phyloP scores from a whole-genome alignment of 1,139 yeast species.

The Protomyces gravidus region DNA sequence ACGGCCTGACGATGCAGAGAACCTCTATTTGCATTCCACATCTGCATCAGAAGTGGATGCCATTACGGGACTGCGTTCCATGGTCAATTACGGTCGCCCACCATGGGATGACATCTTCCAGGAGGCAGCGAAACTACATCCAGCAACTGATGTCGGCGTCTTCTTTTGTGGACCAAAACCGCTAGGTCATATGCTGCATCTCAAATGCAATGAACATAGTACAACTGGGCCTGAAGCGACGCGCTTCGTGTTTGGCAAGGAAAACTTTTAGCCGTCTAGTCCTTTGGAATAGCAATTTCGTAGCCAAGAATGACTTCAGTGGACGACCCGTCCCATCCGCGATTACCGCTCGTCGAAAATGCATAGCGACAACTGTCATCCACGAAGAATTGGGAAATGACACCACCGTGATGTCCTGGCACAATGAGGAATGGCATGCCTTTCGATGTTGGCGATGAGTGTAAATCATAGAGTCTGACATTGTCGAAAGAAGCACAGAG shows the following conservation, averaged over 20 bases:
- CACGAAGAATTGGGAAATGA: slow-evolving; percentile 54
- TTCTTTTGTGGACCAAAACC: slow-evolving; percentile 27
- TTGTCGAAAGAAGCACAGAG: slow-evolving; percentile 89
- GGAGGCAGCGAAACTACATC: slow-evolving; percentile 10
- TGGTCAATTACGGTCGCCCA: slow-evolving; percentile 28
- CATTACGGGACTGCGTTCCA: slow-evolving; percentile 18
- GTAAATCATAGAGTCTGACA: slow-evolving; percentile 74
- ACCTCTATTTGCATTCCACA: slow-evolving; percentile 17
- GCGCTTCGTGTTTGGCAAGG: slow-evolving; percentile 28
- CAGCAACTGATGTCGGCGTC: slow-evolving; percentile 29
- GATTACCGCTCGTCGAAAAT: slow-evolving; percentile 86
- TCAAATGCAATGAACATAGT: slow-evolving; percentile 9
- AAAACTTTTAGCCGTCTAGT: slow-evolving; percentile 12
- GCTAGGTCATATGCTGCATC: slow-evolving; percentile 22
- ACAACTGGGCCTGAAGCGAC: slow-evolving; percentile 25
- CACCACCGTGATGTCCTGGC: slow-evolving; percentile 65
- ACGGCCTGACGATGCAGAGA: slow-evolving; percentile 22
- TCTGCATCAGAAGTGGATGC: slow-evolving; percentile 24
- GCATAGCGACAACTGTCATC: slow-evolving; percentile 85
- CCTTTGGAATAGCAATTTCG: slow-evolving; percentile 48
- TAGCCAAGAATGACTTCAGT: slow-evolving; percentile 79
- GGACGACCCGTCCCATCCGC: slow-evolving; percentile 87
- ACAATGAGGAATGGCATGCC: slow-evolving; percentile 51
- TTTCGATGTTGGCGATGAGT: slow-evolving; percentile 43
- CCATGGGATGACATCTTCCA: slow-evolving; percentile 23